Percentiles rank a stretch among this genome's conserved stretches.
Evolutionary conservation across 2,329 filamentous ascomycete species (phyloP).

Genomic region (Ophioceras dolichostomum): DNA sequence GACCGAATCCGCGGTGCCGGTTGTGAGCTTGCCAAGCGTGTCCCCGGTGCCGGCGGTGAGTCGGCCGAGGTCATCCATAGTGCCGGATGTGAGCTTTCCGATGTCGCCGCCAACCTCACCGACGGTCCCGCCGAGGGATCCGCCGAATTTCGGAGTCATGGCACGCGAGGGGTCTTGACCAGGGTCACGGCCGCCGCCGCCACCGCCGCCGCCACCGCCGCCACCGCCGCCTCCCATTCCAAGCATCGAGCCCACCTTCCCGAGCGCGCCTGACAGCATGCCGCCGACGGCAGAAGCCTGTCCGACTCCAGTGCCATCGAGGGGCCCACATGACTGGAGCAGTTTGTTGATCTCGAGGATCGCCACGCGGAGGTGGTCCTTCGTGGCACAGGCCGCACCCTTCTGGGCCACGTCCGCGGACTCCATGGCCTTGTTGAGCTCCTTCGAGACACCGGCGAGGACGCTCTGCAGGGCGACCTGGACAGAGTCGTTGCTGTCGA

Average conservation of each 20-base stretch:
- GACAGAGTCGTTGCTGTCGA: background rate
- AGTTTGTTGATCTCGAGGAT: background rate
- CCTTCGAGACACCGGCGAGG: background rate
- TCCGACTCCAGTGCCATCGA: background rate
- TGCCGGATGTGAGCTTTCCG: too few species aligned
- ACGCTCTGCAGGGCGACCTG: background rate
- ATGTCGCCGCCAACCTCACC: too few species aligned
- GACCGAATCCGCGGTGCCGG: too few species aligned
- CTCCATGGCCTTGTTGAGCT: background rate
- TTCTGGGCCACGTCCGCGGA: background rate
- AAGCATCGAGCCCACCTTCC: background rate
- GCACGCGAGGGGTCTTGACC: background rate
- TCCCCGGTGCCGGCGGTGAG: too few species aligned
- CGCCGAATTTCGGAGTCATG: too few species aligned
- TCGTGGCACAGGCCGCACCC: background rate
- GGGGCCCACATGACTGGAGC: background rate
- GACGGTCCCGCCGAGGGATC: too few species aligned
- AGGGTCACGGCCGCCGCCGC: background rate
- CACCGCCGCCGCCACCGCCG: too few species aligned
- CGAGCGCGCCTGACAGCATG: background rate
- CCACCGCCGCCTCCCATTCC: too few species aligned
- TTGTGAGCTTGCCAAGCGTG: too few species aligned
- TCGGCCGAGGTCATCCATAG: too few species aligned
- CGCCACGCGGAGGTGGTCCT: background rate
- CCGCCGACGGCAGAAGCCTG: too few species aligned